Conservation (phyloP, 192 early-diverging fungal genomes). For the Backusella parvicylindrica region DNA sequence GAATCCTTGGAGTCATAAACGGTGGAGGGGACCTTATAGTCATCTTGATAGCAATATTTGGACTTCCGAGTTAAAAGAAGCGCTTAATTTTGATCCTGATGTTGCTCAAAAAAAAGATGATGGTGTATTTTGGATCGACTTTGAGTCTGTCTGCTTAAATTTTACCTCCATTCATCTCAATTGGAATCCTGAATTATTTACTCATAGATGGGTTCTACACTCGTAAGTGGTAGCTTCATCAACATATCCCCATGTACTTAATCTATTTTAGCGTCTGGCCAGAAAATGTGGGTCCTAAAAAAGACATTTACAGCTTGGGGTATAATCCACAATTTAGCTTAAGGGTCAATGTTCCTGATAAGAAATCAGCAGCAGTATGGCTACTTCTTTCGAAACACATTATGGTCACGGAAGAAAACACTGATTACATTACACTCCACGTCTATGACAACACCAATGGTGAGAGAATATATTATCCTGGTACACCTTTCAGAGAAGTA, state of each 20-base stretch:
- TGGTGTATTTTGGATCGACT: constrained; percentile 91
- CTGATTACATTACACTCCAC: constrained; percentile 85
- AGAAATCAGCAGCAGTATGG: constrained; percentile 61
- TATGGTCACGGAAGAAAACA: constrained; percentile 76
- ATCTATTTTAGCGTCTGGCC: constrained; percentile 30
- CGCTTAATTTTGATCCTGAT: constrained; percentile 70
- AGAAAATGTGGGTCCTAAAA: constrained; percentile 16
- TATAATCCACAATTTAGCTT: constrained; percentile 82
- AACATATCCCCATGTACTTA: not conserved
- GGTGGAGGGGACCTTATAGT: constrained; percentile 81
- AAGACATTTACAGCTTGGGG: constrained; percentile 30
- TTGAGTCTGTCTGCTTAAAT: constrained; percentile 66
- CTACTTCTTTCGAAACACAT: constrained; percentile 84
- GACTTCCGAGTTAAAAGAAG: constrained; percentile 64
- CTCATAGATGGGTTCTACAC: constrained; percentile 64
- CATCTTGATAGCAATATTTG: constrained; percentile 61
- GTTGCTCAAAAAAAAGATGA: constrained; percentile 67
- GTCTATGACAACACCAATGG: constrained; percentile 71
- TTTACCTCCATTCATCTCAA: constrained; percentile 91
- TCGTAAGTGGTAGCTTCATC: constrained; percentile 51
- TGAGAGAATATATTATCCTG: constrained; percentile 64
- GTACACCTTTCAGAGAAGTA: constrained; percentile 44
- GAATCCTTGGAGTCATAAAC: constrained; percentile 89
- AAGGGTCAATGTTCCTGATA: constrained; percentile 49
- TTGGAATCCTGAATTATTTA: constrained; percentile 82